Evolutionary conservation across 257 asterid genomes (phyloP), one percentile per base, ranked within the genome.

Genomic region (Fraxinus pennsylvanica): DNA sequence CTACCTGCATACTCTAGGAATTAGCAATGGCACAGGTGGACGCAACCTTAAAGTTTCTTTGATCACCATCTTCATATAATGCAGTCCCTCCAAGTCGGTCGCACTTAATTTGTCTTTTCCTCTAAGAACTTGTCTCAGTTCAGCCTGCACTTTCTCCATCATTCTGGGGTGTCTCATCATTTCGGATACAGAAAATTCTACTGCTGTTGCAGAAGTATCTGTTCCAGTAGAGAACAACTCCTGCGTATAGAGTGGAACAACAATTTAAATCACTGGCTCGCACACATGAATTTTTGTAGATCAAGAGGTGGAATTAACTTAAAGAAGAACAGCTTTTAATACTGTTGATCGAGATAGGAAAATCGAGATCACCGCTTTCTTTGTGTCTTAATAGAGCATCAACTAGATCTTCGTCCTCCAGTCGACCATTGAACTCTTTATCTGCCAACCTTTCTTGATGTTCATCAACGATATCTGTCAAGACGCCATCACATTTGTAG

Each of bases 1-100:
- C 27, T 76, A 21, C 9, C 57, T 15, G 19, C 74, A 74, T 57
- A 73, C 73, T 21, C 84, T 66, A 5, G 81, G 87, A 3, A 78
- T 70, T 6, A 78, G 13, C 50, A 81, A 38, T 1, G 85, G 85
- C 6, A 78, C 35, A n/a, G 87, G 87, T 1, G 79, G 78, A 47
- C 81, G 84, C 50, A 77, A 21, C 43, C 84, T 47, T 15, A 81
- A 47, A 1, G 81, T 78, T 70, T 81, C 87, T 50, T 84, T 84
- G 29, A 81, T 66, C 1, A 80, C 82, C 63, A 78, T 43, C 72
- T 80, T 84, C 50, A 84, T 54, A 77, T 84, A 83, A 1, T 71
- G 50, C 27, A 80, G 52, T n/a, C 39, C 76, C 9, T 74, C 50
- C 47, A 80, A 54, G 32, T 78, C 81, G 0, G 9, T 32, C 4